Conservation (phyloP, 2,329 filamentous ascomycete genomes). For the Neocucurbitaria cava region DNA sequence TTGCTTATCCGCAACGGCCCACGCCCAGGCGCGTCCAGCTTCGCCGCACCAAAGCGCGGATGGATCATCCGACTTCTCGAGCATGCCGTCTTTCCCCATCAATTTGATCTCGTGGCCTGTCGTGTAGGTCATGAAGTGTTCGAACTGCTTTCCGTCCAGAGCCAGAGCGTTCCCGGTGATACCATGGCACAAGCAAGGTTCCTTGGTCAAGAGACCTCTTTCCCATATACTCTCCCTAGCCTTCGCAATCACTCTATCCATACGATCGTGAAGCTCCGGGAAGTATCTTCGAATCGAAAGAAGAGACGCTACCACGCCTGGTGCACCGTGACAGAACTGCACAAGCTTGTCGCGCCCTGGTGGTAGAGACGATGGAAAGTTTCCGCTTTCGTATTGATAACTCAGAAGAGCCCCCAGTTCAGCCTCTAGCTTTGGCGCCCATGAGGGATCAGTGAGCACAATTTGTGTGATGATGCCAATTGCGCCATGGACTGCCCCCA, state of each 20-base stretch:
- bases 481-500: slow-evolving; percentile 72
- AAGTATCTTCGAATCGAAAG: slow-evolving; percentile 64
- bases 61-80: slow-evolving; percentile 59
- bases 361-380: slow-evolving; percentile 66
- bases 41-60: slow-evolving; percentile 60
- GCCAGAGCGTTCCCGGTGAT: slow-evolving; percentile 70
- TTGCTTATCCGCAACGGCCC: slow-evolving; percentile 55
- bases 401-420: slow-evolving; percentile 64
- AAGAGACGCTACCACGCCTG: slow-evolving; percentile 68
- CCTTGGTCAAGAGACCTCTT: slow-evolving; percentile 67
- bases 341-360: slow-evolving; percentile 60
- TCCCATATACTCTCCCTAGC: slow-evolving; percentile 63
- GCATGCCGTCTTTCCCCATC: slow-evolving; percentile 59
- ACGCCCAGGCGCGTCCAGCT: slow-evolving; percentile 58
- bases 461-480: slow-evolving; percentile 76
- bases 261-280: slow-evolving; percentile 59
- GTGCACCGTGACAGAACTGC: slow-evolving; percentile 73
- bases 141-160: slow-evolving; percentile 56
- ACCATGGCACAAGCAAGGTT: slow-evolving; percentile 71
- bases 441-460: slow-evolving; percentile 63
- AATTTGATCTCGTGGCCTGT: slow-evolving; percentile 63
- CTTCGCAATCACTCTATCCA: slow-evolving; percentile 60
- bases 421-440: slow-evolving; percentile 61
- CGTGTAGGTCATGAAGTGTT: slow-evolving; percentile 66
- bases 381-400: slow-evolving; percentile 67